phyloP scores from a whole-genome alignment of 2,329 filamentous ascomycete species.

The Aspergillus pseudonomiae region DNA sequence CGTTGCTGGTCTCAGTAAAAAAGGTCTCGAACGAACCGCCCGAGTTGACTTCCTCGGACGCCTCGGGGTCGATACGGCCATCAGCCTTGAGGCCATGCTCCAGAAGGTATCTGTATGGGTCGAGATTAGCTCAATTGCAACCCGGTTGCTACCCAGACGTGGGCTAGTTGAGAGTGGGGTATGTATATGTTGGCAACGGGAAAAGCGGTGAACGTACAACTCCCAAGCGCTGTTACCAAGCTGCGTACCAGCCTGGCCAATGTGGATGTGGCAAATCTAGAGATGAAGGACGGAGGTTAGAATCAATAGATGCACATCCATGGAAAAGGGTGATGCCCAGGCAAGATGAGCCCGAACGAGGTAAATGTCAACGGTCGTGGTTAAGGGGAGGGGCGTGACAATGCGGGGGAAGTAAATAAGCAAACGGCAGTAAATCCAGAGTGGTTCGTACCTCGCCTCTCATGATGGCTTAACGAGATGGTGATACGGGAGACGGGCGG shows the following conservation, averaged over 20 bases:
- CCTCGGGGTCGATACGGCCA: conserved; percentile 60
- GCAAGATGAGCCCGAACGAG: not conserved
- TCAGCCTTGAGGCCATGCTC: conserved; percentile 67
- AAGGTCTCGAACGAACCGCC: conserved; percentile 66
- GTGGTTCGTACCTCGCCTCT: conserved; percentile 38
- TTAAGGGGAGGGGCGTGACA: conserved; percentile 3
- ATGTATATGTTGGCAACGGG: conserved; percentile 1
- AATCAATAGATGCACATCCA: not conserved
- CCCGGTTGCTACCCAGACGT: not conserved
- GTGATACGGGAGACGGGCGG: not conserved
- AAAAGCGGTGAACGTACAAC: conserved; percentile 57
- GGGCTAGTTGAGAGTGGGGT: not conserved
- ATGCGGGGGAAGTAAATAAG: conserved; percentile 15
- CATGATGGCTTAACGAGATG: conserved; percentile 30
- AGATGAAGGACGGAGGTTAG: conserved; percentile 14
- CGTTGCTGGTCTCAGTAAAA: conserved; percentile 65
- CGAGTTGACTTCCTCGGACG: conserved; percentile 54
- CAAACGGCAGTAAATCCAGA: not conserved
- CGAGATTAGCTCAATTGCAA: conserved; percentile 6
- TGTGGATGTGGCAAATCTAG: conserved; percentile 68
- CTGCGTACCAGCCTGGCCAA: conserved; percentile 69
- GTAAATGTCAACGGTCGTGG: not conserved
- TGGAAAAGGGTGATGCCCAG: not conserved
- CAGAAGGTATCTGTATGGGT: conserved; percentile 59
- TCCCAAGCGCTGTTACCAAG: conserved; percentile 71